Conservation (phyloP, 1,139 yeast species). For the Debaryomyces fabryi region DNA sequence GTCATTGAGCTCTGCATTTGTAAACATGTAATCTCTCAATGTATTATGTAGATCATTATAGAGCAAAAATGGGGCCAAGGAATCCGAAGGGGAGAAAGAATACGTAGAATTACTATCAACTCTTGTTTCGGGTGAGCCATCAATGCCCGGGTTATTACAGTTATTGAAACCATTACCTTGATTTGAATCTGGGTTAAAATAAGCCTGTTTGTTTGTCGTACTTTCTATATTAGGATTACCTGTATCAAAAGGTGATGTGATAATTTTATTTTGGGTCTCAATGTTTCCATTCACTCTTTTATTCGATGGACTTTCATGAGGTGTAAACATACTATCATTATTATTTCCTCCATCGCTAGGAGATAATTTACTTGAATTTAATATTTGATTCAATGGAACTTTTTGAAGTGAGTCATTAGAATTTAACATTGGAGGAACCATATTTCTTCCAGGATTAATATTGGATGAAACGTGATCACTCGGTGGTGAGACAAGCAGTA, state of each 20-base stretch:
- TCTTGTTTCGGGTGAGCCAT: neutral
- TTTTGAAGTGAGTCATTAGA: neutral
- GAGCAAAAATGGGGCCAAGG: slow-evolving; percentile 20
- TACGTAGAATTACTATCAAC: slow-evolving; percentile 1
- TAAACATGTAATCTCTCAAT: slow-evolving; percentile 34
- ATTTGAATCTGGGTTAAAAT: neutral
- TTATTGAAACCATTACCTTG: neutral
- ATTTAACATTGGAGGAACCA: neutral
- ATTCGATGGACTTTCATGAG: neutral
- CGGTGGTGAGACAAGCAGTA: neutral
- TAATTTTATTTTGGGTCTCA: neutral
- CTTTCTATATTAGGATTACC: neutral
- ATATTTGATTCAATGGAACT: neutral
- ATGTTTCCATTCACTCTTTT: neutral
- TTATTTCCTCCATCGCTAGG: neutral
- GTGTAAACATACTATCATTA: neutral
- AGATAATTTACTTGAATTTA: neutral
- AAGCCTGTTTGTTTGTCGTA: neutral
- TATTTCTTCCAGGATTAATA: neutral
- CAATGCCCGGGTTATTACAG: neutral
- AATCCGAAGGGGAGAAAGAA: slow-evolving; percentile 16
- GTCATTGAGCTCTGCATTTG: slow-evolving; percentile 23
- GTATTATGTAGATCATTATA: slow-evolving; percentile 22
- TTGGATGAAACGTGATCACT: neutral
- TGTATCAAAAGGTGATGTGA: neutral